Conservation (phyloP, 2,329 filamentous ascomycete species). For the Ascochyta rabiei region DNA sequence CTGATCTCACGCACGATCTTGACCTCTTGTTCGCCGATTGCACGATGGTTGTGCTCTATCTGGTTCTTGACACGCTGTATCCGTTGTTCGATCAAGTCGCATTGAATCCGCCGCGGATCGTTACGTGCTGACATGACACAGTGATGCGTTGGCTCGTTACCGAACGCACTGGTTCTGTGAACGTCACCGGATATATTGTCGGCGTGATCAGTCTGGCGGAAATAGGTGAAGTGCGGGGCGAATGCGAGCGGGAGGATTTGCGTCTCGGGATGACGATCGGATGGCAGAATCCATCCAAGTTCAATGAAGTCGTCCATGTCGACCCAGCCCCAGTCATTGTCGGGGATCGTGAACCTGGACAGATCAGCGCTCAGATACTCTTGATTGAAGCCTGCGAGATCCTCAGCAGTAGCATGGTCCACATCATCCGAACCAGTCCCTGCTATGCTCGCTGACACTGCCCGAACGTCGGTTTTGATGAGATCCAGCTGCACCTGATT, state of each 20-base stretch:
- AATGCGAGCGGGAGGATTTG: slow-evolving; percentile 92
- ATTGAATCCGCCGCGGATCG: slow-evolving; percentile 87
- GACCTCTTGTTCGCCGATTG: slow-evolving; percentile 77
- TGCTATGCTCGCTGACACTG: slow-evolving; percentile 87
- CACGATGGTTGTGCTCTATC: slow-evolving; percentile 73
- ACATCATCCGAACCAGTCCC: slow-evolving; percentile 80
- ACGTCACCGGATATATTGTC: slow-evolving; percentile 80
- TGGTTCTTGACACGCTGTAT: slow-evolving; percentile 80
- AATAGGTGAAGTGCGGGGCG: slow-evolving; percentile 95
- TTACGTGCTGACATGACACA: slow-evolving; percentile 82
- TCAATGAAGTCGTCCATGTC: slow-evolving; percentile 99
- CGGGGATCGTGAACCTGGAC: slow-evolving; percentile 91
- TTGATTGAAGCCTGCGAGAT: slow-evolving; percentile 60
- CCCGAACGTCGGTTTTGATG: slow-evolving; percentile 87
- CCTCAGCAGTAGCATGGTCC: slow-evolving; percentile 68
- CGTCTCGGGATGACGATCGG: slow-evolving; percentile 87
- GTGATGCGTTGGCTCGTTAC: slow-evolving; percentile 88
- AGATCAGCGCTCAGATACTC: slow-evolving; percentile 63
- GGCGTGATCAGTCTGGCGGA: slow-evolving; percentile 92
- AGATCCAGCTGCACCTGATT: slow-evolving; percentile 94
- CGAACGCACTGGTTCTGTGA: slow-evolving; percentile 85
- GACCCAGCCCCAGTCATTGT: slow-evolving; percentile 95
- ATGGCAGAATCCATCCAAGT: slow-evolving; percentile 91
- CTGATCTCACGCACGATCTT: slow-evolving; percentile 61
- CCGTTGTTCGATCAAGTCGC: slow-evolving; percentile 80